Percentiles rank a stretch among this genome's conserved stretches.
Conservation (phyloP, 2,329 filamentous ascomycete species). For the Colletotrichum sp. region DNA sequence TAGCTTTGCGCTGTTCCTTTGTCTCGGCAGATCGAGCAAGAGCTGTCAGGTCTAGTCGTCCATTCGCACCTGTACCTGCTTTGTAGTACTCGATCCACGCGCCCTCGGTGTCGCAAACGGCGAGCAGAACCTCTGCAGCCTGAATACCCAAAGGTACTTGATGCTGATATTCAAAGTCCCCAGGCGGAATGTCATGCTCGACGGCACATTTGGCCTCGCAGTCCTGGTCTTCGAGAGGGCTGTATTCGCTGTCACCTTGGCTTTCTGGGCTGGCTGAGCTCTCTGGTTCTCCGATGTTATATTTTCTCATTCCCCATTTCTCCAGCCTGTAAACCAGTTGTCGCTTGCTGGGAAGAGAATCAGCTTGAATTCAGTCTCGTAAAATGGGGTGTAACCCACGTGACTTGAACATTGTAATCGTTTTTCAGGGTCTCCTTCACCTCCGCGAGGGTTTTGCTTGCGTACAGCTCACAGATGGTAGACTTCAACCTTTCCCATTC, state of each 20-base stretch:
- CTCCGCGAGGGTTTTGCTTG: neutral
- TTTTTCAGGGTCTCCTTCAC: neutral
- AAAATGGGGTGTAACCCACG: neutral
- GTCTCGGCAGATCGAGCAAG: neutral
- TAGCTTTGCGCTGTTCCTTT: too few relatives aligned
- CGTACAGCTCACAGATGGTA: neutral
- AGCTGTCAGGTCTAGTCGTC: neutral
- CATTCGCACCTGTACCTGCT: too few relatives aligned
- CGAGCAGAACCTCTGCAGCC: neutral
- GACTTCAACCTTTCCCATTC: neutral
- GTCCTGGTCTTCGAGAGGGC: neutral
- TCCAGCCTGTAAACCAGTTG: conserved; percentile 34
- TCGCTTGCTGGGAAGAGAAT: conserved; percentile 27
- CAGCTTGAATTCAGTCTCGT: neutral
- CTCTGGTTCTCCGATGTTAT: conserved; percentile 17
- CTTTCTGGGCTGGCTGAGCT: neutral
- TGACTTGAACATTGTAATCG: neutral
- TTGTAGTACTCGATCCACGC: too few relatives aligned
- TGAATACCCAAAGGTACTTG: neutral
- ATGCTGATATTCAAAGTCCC: too few relatives aligned
- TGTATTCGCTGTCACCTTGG: neutral
- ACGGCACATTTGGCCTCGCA: too few relatives aligned
- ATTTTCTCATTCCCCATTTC: conserved; percentile 31
- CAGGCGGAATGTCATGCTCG: too few relatives aligned
- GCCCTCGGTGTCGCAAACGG: neutral